These are phyloP conservation scores for Aspergillus kassunensis DNA, from an alignment of 495 filamentous ascomycete genomes.

Conservation along the genomic window DNA sequence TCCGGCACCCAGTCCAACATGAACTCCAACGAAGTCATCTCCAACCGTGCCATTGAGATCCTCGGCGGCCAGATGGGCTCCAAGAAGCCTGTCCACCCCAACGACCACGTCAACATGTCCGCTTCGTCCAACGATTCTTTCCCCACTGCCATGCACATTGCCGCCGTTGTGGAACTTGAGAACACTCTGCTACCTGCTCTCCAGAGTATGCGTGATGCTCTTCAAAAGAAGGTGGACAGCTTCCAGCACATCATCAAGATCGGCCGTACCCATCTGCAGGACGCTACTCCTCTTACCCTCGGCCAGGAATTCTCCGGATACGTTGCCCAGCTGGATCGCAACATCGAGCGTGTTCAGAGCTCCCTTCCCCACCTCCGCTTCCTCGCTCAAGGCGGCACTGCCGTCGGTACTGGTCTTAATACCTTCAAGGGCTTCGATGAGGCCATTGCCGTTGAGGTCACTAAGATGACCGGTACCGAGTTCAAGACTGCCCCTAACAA, in stretches of 20 bases:
- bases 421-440: constrained; percentile 96
- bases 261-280: constrained; percentile 94
- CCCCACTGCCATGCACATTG: constrained; percentile 99
- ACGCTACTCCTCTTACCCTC: constrained; percentile 92
- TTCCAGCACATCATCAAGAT: constrained; percentile 97
- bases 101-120: constrained; percentile 99
- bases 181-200: constrained; percentile 79
- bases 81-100: constrained; percentile 98
- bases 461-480: constrained; percentile 82
- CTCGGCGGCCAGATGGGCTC: constrained; percentile 87
- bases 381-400: constrained; percentile 93
- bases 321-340: constrained; percentile 85
- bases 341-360: constrained; percentile 81
- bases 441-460: constrained; percentile 83
- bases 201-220: constrained; percentile 70
- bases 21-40: constrained; percentile 99
- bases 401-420: constrained; percentile 96
- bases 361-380: constrained; percentile 78
- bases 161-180: constrained; percentile 90
- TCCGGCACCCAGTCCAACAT: constrained; percentile 99
- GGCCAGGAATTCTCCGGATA: constrained; percentile 99
- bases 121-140: constrained; percentile 99
- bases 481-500: constrained; percentile 99
- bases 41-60: constrained; percentile 98
- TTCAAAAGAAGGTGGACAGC: constrained; percentile 84